These are phyloP conservation scores for Leccinellum rugosiceps DNA, from an alignment of 768 basidiomycete genomes.

Conservation along the genomic window DNA sequence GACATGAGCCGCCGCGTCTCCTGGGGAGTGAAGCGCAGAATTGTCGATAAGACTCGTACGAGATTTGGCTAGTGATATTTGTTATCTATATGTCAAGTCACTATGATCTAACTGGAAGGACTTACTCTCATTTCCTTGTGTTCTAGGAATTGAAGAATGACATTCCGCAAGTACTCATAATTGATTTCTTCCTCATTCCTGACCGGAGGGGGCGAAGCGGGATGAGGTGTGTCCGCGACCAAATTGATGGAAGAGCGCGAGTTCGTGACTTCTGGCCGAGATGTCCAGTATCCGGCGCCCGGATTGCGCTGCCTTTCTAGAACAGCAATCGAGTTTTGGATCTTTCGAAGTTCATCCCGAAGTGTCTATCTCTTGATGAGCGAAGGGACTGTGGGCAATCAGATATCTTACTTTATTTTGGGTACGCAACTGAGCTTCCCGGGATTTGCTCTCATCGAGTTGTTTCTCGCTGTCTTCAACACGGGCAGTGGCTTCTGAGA, in stretches of 20 bases:
- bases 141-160: conserved; percentile 95
- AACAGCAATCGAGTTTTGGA: conserved; percentile 88
- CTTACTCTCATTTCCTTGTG: conserved; percentile 97
- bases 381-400: background rate
- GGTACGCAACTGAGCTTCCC: conserved; percentile 65
- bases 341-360: conserved; percentile 91
- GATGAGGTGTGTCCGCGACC: conserved; percentile 38
- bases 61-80: conserved; percentile 66
- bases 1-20: conserved; percentile 87
- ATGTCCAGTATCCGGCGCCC: conserved; percentile 90
- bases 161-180: conserved; percentile 92
- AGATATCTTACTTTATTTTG: conserved; percentile 69
- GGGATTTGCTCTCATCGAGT: conserved; percentile 67
- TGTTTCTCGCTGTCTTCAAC: conserved; percentile 57
- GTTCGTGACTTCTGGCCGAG: conserved; percentile 36
- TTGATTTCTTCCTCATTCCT: conserved; percentile 89
- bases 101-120: conserved; percentile 4
- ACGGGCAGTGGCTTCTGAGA: conserved; percentile 48
- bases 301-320: conserved; percentile 90
- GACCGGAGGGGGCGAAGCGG: conserved; percentile 27
- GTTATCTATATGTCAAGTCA: background rate
- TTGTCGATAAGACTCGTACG: conserved; percentile 86
- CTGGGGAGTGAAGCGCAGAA: conserved; percentile 91
- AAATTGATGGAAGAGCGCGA: conserved; percentile 40
- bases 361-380: conserved; percentile 55